Evolutionary conservation across 2,329 filamentous ascomycete species (phyloP).

Genomic region (Cercospora sp.): DNA sequence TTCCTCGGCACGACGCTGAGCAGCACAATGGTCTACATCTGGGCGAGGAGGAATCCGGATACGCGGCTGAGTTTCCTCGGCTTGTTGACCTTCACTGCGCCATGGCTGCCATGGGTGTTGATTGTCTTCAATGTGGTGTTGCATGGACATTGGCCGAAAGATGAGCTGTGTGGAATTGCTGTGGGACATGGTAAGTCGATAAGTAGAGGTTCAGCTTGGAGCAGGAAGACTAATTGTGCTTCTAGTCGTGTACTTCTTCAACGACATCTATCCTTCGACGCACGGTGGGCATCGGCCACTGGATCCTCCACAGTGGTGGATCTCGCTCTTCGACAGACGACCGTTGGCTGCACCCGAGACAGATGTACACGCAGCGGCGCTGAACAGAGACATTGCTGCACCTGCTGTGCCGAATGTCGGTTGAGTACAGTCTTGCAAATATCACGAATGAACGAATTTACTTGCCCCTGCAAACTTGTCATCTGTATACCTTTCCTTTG

Average conservation of each 20-base stretch:
- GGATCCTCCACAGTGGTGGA: constrained; percentile 89
- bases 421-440: background rate
- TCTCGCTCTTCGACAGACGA: constrained; percentile 69
- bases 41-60: constrained; percentile 92
- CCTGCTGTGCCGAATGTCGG: constrained; percentile 29
- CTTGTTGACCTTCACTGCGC: constrained; percentile 85
- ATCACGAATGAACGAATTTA: constrained; percentile 7
- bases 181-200: constrained; percentile 70
- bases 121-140: constrained; percentile 91
- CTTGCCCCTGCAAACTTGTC: background rate
- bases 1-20: constrained; percentile 93
- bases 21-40: constrained; percentile 94
- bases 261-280: constrained; percentile 90
- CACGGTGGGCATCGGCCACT: constrained; percentile 82
- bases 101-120: constrained; percentile 93
- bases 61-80: constrained; percentile 80
- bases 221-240: constrained; percentile 9
- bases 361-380: constrained; percentile 35
- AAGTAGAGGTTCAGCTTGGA: background rate
- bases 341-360: constrained; percentile 28
- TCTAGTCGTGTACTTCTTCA: constrained; percentile 92
- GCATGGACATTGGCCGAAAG: constrained; percentile 85
- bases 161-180: constrained; percentile 92
- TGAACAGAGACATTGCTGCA: constrained; percentile 34
- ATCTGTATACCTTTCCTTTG: background rate